These are phyloP conservation scores for Colletotrichum viniferum DNA, from an alignment of 2,329 filamentous ascomycete species.

Conservation along the genomic window DNA sequence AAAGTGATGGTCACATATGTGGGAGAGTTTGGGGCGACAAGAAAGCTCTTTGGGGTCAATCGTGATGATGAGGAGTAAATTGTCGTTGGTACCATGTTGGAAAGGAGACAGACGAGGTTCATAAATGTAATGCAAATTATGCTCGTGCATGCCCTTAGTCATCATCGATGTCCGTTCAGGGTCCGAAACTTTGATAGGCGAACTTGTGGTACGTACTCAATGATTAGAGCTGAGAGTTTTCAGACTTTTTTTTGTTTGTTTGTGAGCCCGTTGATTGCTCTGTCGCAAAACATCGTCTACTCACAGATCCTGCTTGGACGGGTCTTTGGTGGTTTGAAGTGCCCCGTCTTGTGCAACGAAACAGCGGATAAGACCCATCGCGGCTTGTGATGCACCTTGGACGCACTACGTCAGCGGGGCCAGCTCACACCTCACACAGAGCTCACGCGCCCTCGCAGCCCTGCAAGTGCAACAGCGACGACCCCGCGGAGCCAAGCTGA, in stretches of 20 bases:
- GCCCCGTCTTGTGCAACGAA: not conserved
- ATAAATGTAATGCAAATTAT: not conserved
- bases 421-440: not conserved
- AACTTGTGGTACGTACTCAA: not conserved
- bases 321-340: not conserved
- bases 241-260: not conserved
- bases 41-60: no score
- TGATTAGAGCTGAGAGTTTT: not conserved
- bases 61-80: no score
- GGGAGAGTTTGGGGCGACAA: no score
- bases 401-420: constrained; percentile 16
- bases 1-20: fast-evolving
- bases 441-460: not conserved
- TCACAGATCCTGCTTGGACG: not conserved
- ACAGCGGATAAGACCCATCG: not conserved
- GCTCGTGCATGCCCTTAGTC: not conserved
- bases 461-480: not conserved
- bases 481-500: constrained; percentile 12
- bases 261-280: not conserved
- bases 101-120: not conserved
- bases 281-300: not conserved
- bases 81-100: not conserved
- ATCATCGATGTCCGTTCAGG: not conserved
- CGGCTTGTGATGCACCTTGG: not conserved
- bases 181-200: not conserved